Percentiles rank a stretch among this genome's conserved stretches.
Conservation (phyloP, 306 rosid genomes). For the Cyclanthera cordifolia region DNA sequence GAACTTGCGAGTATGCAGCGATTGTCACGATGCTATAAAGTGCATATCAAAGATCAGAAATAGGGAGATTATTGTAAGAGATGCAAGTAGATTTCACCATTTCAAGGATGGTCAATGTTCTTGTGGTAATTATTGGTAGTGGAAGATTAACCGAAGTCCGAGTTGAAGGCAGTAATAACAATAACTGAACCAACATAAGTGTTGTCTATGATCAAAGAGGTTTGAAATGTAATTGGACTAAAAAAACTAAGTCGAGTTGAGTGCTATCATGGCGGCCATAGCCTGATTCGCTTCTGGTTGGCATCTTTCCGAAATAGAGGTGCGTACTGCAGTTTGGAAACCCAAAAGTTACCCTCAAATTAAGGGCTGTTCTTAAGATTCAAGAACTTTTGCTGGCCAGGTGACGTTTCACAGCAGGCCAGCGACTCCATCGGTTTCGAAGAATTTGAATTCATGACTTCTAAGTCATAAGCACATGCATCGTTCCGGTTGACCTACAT, state of each 20-base stretch:
- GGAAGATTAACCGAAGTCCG: not conserved
- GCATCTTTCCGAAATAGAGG: too few species aligned
- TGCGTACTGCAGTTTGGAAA: not conserved
- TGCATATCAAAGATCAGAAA: slow-evolving; percentile 46
- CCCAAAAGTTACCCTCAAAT: not conserved
- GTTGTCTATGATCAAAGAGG: too few species aligned
- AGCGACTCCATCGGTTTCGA: not conserved
- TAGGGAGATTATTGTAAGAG: slow-evolving; percentile 47
- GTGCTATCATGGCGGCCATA: not conserved
- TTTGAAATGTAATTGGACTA: too few species aligned
- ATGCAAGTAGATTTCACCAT: slow-evolving; percentile 80
- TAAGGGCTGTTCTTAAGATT: not conserved
- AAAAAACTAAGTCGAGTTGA: too few species aligned
- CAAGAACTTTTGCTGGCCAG: not conserved
- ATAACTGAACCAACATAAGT: too few species aligned
- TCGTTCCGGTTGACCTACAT: too few species aligned
- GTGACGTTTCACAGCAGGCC: not conserved
- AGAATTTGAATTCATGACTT: not conserved
- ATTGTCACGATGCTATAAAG: slow-evolving; percentile 74
- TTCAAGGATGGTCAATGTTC: slow-evolving; percentile 65
- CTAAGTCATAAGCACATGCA: too few species aligned
- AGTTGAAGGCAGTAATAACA: not conserved
- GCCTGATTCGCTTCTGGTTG: too few species aligned
- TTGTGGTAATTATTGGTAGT: slow-evolving; percentile 73
- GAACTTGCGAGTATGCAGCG: slow-evolving; percentile 58